These are phyloP conservation scores for Suillus discolor DNA, from an alignment of 768 basidiomycete species.

Conservation along the genomic window DNA sequence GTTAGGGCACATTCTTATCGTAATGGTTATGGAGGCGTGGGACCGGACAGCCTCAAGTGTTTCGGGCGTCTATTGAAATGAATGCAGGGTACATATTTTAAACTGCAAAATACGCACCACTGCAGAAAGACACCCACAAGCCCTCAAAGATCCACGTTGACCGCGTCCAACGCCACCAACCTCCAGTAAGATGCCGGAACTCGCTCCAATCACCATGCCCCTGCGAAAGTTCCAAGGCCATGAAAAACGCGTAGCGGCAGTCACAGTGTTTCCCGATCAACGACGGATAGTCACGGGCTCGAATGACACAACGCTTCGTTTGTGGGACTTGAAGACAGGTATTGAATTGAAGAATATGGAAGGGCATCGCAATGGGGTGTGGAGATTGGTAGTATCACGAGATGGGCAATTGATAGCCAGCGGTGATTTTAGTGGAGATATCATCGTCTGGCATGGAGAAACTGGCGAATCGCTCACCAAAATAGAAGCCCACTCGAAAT, in stretches of 20 bases:
- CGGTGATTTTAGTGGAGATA: background rate
- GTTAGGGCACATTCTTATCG: too few species aligned
- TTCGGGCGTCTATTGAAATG: too few species aligned
- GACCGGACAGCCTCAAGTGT: too few species aligned
- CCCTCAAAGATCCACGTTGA: background rate
- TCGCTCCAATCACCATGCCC: background rate
- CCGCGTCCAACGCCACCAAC: background rate
- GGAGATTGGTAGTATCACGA: too few species aligned
- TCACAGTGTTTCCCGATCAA: too few species aligned
- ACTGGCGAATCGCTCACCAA: background rate
- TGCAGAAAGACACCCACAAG: background rate
- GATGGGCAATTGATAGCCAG: background rate
- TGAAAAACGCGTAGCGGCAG: rapidly evolving
- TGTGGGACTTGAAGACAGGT: background rate
- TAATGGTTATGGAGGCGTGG: too few species aligned
- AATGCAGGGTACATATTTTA: too few species aligned
- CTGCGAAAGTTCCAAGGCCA: background rate
- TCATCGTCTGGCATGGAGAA: background rate
- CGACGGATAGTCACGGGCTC: background rate
- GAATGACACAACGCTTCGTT: rapidly evolving
- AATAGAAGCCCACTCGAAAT: background rate
- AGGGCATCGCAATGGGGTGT: too few species aligned
- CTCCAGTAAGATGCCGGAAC: background rate
- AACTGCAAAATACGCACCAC: too few species aligned
- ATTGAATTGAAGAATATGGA: too few species aligned